A percentile compares a stretch with the other conserved stretches of the same genome.
Evolutionary conservation across 2,329 filamentous ascomycete genomes (phyloP).

Genomic region (Colletotrichum salicis): DNA sequence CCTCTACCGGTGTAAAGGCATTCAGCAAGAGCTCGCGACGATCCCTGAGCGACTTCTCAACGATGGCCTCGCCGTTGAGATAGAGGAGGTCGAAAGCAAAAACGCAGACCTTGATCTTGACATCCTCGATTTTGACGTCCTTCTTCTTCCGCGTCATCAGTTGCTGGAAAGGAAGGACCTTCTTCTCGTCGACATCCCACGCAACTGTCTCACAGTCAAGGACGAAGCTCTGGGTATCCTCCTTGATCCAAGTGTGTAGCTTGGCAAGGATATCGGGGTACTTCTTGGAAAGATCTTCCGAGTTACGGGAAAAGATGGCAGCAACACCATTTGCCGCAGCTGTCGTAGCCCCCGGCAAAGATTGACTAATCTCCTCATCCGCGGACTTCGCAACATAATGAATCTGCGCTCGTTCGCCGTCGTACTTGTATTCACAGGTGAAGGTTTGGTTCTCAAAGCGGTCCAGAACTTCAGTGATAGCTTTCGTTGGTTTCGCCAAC

Average conservation of each 20-base stretch:
- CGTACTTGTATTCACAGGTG: constrained; percentile 99
- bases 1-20: constrained; percentile 82
- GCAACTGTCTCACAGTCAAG: constrained; percentile 98
- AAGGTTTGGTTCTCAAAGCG: constrained; percentile 96
- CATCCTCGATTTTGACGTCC: constrained; percentile 93
- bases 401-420: constrained; percentile 97
- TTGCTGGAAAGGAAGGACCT: constrained; percentile 96
- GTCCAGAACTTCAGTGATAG: constrained; percentile 96
- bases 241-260: constrained; percentile 88
- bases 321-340: constrained; percentile 79
- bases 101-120: constrained; percentile 96
- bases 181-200: constrained; percentile 95
- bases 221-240: constrained; percentile 92
- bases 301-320: constrained; percentile 97
- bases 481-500: constrained; percentile 98
- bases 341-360: constrained; percentile 68
- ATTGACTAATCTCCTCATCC: constrained; percentile 73
- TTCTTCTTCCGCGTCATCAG: constrained; percentile 98
- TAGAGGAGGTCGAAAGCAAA: constrained; percentile 97
- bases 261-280: constrained; percentile 95
- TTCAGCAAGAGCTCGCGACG: constrained; percentile 78
- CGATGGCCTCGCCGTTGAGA: constrained; percentile 88
- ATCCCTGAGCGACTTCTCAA: constrained; percentile 87
- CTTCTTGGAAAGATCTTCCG: constrained; percentile 95
- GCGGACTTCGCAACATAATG: constrained; percentile 92